Evolutionary conservation across 805 yeast species (phyloP).

Genomic region (Priceomyces carsonii): DNA sequence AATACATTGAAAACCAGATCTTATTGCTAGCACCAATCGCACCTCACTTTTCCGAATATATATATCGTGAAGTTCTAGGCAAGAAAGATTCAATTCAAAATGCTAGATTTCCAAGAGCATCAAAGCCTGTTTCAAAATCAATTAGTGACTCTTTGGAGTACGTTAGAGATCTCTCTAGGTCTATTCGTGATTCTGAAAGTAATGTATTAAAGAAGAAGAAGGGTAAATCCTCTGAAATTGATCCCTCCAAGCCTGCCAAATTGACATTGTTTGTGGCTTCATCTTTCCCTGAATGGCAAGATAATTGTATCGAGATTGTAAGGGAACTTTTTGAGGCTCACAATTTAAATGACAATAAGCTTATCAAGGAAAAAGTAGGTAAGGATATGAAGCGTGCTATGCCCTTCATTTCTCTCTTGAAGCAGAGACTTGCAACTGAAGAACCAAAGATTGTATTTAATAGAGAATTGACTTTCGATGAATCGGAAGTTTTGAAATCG

Average conservation of each 20-base stretch:
- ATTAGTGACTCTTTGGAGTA: slow-evolving; percentile 72
- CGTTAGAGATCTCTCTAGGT: slow-evolving; percentile 73
- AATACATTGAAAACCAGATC: slow-evolving; percentile 85
- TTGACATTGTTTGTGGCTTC: slow-evolving; percentile 73
- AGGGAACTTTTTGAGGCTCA: slow-evolving; percentile 70
- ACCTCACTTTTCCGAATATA: slow-evolving; percentile 92
- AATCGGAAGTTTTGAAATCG: slow-evolving; percentile 61
- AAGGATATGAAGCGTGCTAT: slow-evolving; percentile 96
- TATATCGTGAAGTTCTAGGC: slow-evolving; percentile 80
- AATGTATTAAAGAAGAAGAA: slow-evolving; percentile 79
- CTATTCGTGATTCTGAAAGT: slow-evolving; percentile 93
- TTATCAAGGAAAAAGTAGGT: slow-evolving; percentile 65
- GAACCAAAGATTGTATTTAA: slow-evolving; percentile 79
- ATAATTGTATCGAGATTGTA: slow-evolving; percentile 62
- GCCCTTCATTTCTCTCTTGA: slow-evolving; percentile 90
- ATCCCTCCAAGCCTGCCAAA: slow-evolving; percentile 68
- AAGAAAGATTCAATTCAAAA: slow-evolving; percentile 67
- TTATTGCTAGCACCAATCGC: slow-evolving; percentile 88
- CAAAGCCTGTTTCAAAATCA: slow-evolving; percentile 61
- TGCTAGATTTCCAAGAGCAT: slow-evolving; percentile 79
- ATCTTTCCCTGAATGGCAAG: slow-evolving; percentile 77
- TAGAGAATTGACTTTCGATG: slow-evolving; percentile 84
- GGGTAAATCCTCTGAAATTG: slow-evolving; percentile 72
- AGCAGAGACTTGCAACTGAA: slow-evolving; percentile 73
- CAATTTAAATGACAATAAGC: slow-evolving; percentile 62